A percentile compares a stretch with the other conserved stretches of the same genome.
These are phyloP conservation scores for Emericellopsis atlantica DNA, from an alignment of 2,329 filamentous ascomycete species.

Conservation along the genomic window DNA sequence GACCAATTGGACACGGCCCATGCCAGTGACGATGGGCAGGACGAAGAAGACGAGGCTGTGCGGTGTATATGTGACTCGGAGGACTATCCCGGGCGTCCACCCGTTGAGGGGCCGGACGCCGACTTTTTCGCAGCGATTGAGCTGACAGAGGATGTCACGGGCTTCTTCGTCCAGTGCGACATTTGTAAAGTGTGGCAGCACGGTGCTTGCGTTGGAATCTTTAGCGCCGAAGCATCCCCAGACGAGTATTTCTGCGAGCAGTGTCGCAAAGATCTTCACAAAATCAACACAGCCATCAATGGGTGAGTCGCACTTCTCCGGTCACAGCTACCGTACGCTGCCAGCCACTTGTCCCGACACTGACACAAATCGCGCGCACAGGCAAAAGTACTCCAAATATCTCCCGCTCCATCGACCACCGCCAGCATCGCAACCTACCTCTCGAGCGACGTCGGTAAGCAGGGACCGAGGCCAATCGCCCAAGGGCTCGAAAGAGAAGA, in stretches of 20 bases:
- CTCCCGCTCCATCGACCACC: slow-evolving; percentile 43
- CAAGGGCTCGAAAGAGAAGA: slow-evolving; percentile 42
- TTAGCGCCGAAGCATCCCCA: slow-evolving; percentile 83
- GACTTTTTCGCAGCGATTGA: slow-evolving; percentile 47
- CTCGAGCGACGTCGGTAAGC: slow-evolving; percentile 50
- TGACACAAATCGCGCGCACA: slow-evolving; percentile 17
- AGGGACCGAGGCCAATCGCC: slow-evolving; percentile 48
- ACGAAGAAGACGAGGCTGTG: slow-evolving; percentile 83
- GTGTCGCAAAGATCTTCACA: slow-evolving; percentile 85
- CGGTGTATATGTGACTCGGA: slow-evolving; percentile 90
- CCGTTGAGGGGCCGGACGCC: slow-evolving; percentile 44
- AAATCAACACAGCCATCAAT: slow-evolving; percentile 65
- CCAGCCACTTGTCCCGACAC: not conserved
- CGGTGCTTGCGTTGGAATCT: slow-evolving; percentile 92
- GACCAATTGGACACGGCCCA: slow-evolving; percentile 39
- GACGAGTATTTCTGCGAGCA: slow-evolving; percentile 98
- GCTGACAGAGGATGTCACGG: slow-evolving; percentile 74
- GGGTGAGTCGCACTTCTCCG: slow-evolving; percentile 51
- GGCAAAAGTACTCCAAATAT: slow-evolving; percentile 56
- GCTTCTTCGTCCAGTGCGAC: slow-evolving; percentile 97
- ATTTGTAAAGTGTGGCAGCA: slow-evolving; percentile 98
- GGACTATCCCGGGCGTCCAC: slow-evolving; percentile 80
- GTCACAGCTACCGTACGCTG: not conserved
- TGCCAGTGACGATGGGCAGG: slow-evolving; percentile 57
- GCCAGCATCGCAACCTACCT: slow-evolving; percentile 33